Conservation (phyloP, 2,329 filamentous ascomycete species). For the Zymoseptoria pseudotritici region DNA sequence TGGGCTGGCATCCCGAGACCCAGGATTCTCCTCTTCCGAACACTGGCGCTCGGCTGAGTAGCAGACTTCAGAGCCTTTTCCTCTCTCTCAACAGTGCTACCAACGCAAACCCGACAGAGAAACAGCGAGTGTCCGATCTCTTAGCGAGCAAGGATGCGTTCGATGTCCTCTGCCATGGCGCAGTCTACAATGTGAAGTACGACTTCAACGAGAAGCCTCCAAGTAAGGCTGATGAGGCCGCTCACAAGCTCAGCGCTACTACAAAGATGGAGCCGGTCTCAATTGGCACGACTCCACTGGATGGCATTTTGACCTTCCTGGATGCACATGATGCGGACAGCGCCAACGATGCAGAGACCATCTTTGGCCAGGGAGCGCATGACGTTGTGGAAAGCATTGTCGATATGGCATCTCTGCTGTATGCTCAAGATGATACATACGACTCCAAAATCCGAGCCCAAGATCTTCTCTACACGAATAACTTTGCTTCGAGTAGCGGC, state of each 20-base stretch:
- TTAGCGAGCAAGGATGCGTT: neutral
- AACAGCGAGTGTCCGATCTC: neutral
- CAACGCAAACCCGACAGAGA: neutral
- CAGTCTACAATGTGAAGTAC: slow-evolving; percentile 6
- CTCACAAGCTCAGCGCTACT: neutral
- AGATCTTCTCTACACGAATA: neutral
- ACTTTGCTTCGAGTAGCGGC: neutral
- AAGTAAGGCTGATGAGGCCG: neutral
- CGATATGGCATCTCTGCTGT: neutral
- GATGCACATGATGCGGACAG: neutral
- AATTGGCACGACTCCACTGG: slow-evolving; percentile 6
- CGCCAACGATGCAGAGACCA: neutral
- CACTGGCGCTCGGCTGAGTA: neutral
- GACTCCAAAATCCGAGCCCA: neutral
- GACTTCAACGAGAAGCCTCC: neutral
- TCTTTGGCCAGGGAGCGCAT: neutral
- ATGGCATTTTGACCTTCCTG: slow-evolving; percentile 3
- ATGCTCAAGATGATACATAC: neutral
- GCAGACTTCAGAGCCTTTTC: neutral
- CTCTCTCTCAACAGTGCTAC: neutral
- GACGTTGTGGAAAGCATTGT: too few relatives aligned
- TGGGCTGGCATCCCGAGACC: slow-evolving; percentile 9
- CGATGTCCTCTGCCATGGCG: slow-evolving; percentile 3
- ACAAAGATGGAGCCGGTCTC: slow-evolving; percentile 2
- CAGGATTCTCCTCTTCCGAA: slow-evolving; percentile 10